A percentile compares a stretch with the other conserved stretches of the same genome.
phyloP scores from a whole-genome alignment of 768 basidiomycete species.

The Pisolithus tinctorius region DNA sequence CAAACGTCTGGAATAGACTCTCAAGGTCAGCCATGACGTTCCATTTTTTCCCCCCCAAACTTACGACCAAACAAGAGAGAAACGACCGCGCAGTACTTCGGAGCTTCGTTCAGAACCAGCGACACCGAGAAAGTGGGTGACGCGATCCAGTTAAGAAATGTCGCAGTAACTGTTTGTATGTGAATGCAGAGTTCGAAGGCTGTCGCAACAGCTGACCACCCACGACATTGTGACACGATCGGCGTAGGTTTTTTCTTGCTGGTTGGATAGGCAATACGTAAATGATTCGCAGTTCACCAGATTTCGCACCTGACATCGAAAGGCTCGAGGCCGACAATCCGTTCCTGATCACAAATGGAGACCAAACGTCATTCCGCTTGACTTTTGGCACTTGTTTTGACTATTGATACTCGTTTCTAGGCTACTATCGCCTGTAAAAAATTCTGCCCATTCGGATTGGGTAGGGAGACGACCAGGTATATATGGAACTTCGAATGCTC shows the following conservation, averaged over 20 bases:
- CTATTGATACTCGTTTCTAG: slow-evolving; percentile 1
- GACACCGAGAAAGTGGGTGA: slow-evolving; percentile 19
- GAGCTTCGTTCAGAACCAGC: slow-evolving; percentile 1
- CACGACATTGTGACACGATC: not conserved
- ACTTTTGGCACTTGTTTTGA: not conserved
- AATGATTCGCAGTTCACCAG: not conserved
- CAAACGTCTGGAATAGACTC: slow-evolving; percentile 16
- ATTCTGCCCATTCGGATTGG: not conserved
- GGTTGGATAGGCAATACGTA: no score
- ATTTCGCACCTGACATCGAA: not conserved
- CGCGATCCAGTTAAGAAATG: not conserved
- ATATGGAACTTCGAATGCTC: not conserved
- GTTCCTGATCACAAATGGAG: slow-evolving; percentile 2
- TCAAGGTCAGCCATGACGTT: slow-evolving; percentile 8
- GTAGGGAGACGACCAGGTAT: not conserved
- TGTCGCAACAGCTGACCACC: not conserved
- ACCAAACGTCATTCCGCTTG: slow-evolving; percentile 9
- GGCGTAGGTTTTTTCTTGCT: slow-evolving; percentile 2
- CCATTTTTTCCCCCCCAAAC: not conserved
- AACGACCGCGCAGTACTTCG: slow-evolving; percentile 20
- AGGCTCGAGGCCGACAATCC: slow-evolving; percentile 2
- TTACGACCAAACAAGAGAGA: slow-evolving; percentile 12
- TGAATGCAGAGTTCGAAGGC: not conserved
- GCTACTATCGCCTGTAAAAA: not conserved
- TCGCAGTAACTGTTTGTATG: not conserved